Conservation (phyloP, 2,329 filamentous ascomycete species). For the Graphilbum fragrans region DNA sequence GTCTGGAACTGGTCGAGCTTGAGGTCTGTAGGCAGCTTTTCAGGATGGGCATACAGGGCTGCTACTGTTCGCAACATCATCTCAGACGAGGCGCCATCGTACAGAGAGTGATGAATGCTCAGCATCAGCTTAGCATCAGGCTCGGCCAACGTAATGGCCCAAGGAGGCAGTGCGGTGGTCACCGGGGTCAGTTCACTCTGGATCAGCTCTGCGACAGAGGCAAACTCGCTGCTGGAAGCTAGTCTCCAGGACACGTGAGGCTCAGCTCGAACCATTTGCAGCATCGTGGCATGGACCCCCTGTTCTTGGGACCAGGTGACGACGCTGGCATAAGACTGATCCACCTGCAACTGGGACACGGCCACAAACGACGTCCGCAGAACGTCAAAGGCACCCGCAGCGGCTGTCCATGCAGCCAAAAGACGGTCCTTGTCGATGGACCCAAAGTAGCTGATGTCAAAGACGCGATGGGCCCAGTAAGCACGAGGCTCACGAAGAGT, state of each 20-base stretch:
- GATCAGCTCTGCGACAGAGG: background rate
- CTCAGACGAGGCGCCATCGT: slow-evolving; percentile 47
- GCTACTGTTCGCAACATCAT: slow-evolving; percentile 34
- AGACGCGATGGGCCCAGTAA: slow-evolving; percentile 26
- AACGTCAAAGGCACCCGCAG: slow-evolving; percentile 18
- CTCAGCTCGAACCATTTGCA: background rate
- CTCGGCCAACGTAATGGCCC: slow-evolving; percentile 22
- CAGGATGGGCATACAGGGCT: slow-evolving; percentile 1
- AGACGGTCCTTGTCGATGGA: slow-evolving; percentile 17
- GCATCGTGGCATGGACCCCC: background rate
- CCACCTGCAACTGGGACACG: slow-evolving; percentile 9
- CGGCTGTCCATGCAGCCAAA: slow-evolving; percentile 19
- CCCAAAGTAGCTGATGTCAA: slow-evolving; percentile 15
- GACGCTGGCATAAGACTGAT: background rate
- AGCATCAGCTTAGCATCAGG: slow-evolving; percentile 20
- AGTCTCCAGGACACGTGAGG: background rate
- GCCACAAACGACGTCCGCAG: slow-evolving; percentile 23
- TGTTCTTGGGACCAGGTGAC: background rate
- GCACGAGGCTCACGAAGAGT: slow-evolving; percentile 22
- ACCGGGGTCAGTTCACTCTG: background rate
- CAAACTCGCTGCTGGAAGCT: background rate
- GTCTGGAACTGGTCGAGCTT: too few species aligned
- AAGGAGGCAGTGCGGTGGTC: slow-evolving; percentile 15
- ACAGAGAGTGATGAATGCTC: slow-evolving; percentile 46
- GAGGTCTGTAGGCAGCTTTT: too few species aligned